phyloP scores from a whole-genome alignment of 441 rosid species.

The Erodium trifolium region DNA sequence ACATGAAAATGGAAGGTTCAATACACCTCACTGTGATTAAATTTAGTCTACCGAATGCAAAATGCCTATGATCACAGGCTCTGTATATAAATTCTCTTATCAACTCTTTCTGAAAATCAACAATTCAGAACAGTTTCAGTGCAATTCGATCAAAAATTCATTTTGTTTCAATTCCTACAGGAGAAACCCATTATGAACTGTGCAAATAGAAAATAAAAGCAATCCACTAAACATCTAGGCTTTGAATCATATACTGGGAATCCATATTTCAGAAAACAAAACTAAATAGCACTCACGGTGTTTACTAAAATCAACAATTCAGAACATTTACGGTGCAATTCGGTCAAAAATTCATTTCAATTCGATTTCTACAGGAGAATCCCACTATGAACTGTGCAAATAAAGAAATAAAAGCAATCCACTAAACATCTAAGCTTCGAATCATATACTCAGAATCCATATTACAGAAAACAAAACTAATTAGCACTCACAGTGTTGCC shows the following conservation, averaged over 20 bases:
- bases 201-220: neutral
- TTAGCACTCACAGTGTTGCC: conserved; percentile 71
- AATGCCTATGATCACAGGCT: no score
- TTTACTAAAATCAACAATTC: conserved; percentile 15
- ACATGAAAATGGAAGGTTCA: no score
- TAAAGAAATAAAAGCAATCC: neutral
- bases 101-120: no score
- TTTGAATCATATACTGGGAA: neutral
- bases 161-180: neutral
- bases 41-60: no score
- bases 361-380: neutral
- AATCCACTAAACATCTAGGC: neutral
- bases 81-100: no score
- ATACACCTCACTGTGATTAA: no score
- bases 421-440: neutral
- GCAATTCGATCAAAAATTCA: no score
- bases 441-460: neutral
- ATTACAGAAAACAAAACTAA: neutral
- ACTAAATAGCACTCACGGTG: conserved; percentile 41
- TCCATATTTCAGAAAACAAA: neutral
- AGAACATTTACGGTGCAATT: no score
- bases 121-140: no score
- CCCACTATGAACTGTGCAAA: neutral
- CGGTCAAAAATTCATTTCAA: no score
- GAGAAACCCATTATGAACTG: no score